A percentile compares a stretch with the other conserved stretches of the same genome.
These are phyloP conservation scores for Pythium myriotylum DNA, from an alignment of 352 stramenopile species.

Conservation along the genomic window DNA sequence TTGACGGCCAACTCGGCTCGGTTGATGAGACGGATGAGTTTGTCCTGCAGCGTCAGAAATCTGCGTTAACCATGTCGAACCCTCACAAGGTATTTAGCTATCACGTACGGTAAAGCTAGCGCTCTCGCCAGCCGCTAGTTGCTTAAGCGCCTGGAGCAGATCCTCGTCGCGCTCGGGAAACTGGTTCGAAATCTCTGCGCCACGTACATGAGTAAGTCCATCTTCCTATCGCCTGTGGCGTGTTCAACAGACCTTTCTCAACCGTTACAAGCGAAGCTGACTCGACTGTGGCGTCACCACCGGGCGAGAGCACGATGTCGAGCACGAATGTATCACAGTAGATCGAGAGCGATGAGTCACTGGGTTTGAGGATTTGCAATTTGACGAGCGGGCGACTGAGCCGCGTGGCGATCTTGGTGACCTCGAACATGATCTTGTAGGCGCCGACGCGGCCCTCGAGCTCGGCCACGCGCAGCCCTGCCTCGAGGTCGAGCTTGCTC, in stretches of 20 bases:
- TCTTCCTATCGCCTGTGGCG: background rate
- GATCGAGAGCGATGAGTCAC: constrained; percentile 82
- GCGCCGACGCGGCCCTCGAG: constrained; percentile 82
- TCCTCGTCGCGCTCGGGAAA: constrained; percentile 86
- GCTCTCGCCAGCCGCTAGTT: constrained; percentile 76
- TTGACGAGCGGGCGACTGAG: constrained; percentile 85
- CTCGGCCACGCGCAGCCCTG: constrained; percentile 79
- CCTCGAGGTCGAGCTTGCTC: constrained; percentile 83
- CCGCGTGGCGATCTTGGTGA: constrained; percentile 86
- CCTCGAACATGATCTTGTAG: constrained; percentile 90
- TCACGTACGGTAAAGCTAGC: constrained; percentile 64
- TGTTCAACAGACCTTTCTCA: constrained; percentile 50
- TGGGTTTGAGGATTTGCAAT: constrained; percentile 85
- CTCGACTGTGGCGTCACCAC: constrained; percentile 54
- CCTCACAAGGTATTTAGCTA: too few relatives aligned
- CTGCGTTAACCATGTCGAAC: background rate
- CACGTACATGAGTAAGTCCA: background rate
- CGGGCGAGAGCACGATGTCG: constrained; percentile 68
- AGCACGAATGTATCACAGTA: constrained; percentile 91
- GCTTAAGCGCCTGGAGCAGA: constrained; percentile 62
- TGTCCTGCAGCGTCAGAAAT: constrained; percentile 49
- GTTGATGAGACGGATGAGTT: constrained; percentile 82
- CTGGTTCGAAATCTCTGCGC: constrained; percentile 76
- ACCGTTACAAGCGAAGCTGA: constrained; percentile 84
- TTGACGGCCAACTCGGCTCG: constrained; percentile 83